These are phyloP conservation scores for Apiotrichum mycotoxinovorans DNA, from an alignment of 1,284 basidiomycete genomes.

Conservation along the genomic window DNA sequence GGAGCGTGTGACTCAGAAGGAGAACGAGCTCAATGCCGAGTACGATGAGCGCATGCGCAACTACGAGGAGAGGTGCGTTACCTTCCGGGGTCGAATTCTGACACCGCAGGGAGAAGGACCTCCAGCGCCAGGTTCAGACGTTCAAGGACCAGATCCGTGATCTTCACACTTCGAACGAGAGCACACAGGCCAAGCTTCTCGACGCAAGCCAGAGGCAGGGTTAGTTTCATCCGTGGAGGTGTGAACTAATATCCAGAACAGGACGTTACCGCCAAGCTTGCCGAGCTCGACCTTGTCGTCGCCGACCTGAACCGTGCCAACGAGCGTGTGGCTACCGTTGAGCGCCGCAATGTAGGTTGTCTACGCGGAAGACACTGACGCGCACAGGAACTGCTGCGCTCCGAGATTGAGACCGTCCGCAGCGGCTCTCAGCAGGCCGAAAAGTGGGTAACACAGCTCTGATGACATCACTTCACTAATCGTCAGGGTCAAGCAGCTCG, in stretches of 20 bases:
- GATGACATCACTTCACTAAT: not conserved
- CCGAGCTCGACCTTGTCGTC: slow-evolving; percentile 87
- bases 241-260: slow-evolving; percentile 61
- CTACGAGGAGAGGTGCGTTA: slow-evolving; percentile 80
- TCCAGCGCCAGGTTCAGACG: slow-evolving; percentile 78
- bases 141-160: slow-evolving; percentile 84
- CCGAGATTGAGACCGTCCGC: slow-evolving; percentile 84
- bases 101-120: slow-evolving; percentile 71
- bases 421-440: slow-evolving; percentile 73
- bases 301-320: slow-evolving; percentile 91
- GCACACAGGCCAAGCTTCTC: slow-evolving; percentile 82
- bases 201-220: slow-evolving; percentile 85
- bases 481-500: slow-evolving; percentile 64
- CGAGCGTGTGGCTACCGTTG: slow-evolving; percentile 82
- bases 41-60: slow-evolving; percentile 94
- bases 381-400: slow-evolving; percentile 78
- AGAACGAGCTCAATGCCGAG: slow-evolving; percentile 90
- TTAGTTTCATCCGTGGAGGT: slow-evolving; percentile 38
- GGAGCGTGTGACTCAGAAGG: slow-evolving; percentile 80
- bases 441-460: slow-evolving; percentile 61
- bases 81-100: slow-evolving; percentile 15
- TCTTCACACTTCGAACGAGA: slow-evolving; percentile 83
- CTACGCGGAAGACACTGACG: slow-evolving; percentile 13
- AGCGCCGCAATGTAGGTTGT: slow-evolving; percentile 75
- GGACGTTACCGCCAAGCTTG: slow-evolving; percentile 79